Evolutionary conservation across 805 yeast genomes (phyloP).

Genomic region (Pichia cabralensis): DNA sequence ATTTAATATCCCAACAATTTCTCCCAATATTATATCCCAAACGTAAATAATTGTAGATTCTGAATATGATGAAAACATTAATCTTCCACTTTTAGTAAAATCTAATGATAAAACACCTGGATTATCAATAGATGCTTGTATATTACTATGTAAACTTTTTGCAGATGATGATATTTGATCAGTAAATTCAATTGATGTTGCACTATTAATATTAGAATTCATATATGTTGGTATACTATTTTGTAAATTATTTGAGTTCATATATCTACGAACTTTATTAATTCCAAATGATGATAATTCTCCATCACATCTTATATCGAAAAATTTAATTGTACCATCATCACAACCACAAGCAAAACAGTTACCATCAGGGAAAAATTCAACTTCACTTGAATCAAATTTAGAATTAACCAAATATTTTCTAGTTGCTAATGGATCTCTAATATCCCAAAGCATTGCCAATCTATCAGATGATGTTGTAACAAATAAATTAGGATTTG

Average conservation of each 20-base stretch:
- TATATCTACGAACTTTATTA: conserved; percentile 8
- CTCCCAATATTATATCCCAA: conserved; percentile 67
- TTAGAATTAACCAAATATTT: conserved; percentile 42
- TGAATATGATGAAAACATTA: conserved; percentile 65
- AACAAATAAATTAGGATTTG: conserved; percentile 31
- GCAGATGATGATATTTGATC: conserved; percentile 15
- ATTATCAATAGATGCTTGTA: conserved; percentile 34
- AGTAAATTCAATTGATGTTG: neutral
- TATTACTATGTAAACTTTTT: conserved; percentile 17
- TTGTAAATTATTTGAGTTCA: conserved; percentile 4
- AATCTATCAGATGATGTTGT: conserved; percentile 64
- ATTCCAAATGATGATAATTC: conserved; percentile 42
- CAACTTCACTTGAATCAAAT: conserved; percentile 51
- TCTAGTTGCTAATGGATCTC: conserved; percentile 31
- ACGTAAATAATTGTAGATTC: conserved; percentile 58
- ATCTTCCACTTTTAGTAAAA: conserved; percentile 63
- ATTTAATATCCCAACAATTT: conserved; percentile 53
- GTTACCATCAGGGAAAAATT: conserved; percentile 60
- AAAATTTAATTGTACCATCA: conserved; percentile 60
- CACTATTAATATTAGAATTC: neutral
- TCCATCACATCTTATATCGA: conserved; percentile 72
- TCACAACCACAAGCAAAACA: conserved; percentile 71
- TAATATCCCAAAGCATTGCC: conserved; percentile 55
- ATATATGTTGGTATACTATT: conserved; percentile 1
- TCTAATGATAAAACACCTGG: conserved; percentile 69